Evolutionary conservation across 352 stramenopile genomes (phyloP).

Genomic region (Plasmopara muralis): DNA sequence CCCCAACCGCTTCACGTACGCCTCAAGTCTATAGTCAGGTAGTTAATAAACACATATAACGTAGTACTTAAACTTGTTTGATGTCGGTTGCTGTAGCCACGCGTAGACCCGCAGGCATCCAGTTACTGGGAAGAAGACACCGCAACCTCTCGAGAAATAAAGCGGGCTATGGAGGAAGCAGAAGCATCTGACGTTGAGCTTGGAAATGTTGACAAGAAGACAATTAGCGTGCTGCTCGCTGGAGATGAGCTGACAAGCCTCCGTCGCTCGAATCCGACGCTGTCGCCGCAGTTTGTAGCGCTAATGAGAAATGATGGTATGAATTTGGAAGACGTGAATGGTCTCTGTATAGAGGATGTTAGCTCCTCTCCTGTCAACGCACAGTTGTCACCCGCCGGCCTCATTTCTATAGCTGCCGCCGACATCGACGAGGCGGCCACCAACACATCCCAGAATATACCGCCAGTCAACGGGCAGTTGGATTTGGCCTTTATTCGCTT

Average conservation of each 20-base stretch:
- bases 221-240: conserved; percentile 19
- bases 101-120: conserved; percentile 52
- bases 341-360: conserved; percentile 40
- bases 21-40: background rate
- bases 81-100: conserved; percentile 31
- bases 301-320: conserved; percentile 37
- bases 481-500: conserved; percentile 60
- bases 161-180: conserved; percentile 52
- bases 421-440: conserved; percentile 69
- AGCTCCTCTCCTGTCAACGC: conserved; percentile 34
- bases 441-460: conserved; percentile 24
- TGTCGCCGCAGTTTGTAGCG: conserved; percentile 26
- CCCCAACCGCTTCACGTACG: conserved; percentile 67
- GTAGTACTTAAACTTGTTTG: conserved; percentile 1
- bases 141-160: conserved; percentile 52
- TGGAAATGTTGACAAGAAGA: conserved; percentile 45
- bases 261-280: conserved; percentile 8
- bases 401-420: conserved; percentile 79
- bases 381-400: conserved; percentile 60
- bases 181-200: conserved; percentile 29
- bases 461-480: conserved; percentile 37
- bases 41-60: background rate
- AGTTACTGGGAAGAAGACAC: conserved; percentile 81
- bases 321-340: conserved; percentile 42
- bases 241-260: conserved; percentile 19